phyloP scores from a whole-genome alignment of 2,329 filamentous ascomycete genomes.

The Metarhizium sp. region DNA sequence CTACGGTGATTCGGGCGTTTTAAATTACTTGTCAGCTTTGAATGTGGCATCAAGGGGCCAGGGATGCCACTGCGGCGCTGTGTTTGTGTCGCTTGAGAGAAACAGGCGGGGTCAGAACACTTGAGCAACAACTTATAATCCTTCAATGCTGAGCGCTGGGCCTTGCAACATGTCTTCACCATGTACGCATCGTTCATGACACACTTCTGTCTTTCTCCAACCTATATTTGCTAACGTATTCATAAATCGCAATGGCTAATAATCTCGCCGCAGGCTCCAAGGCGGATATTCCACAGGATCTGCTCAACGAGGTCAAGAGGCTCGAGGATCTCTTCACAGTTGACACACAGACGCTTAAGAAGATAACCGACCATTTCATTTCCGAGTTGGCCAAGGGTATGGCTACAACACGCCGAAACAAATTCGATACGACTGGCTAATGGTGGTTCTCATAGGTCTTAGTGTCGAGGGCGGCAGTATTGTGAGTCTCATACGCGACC shows the following conservation, averaged over 20 bases:
- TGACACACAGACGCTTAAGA: conserved; percentile 69
- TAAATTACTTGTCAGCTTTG: background rate
- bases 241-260: conserved; percentile 6
- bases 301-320: conserved; percentile 68
- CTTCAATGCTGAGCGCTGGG: background rate
- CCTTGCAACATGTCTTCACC: background rate
- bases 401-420: background rate
- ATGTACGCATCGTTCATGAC: background rate
- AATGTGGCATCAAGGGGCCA: background rate
- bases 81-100: background rate
- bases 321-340: conserved; percentile 82
- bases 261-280: conserved; percentile 58
- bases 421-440: conserved; percentile 5
- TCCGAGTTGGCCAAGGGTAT: conserved; percentile 77
- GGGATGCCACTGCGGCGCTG: background rate
- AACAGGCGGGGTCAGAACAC: background rate
- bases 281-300: conserved; percentile 80
- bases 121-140: background rate
- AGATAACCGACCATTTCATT: conserved; percentile 84
- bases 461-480: conserved; percentile 86
- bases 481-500: conserved; percentile 42
- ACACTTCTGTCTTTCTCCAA: background rate
- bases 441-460: conserved; percentile 46
- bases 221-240: background rate
- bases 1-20: background rate